Base-by-base conservation (phyloP, 2,329 filamentous ascomycete genomes). In the Trichoderma arundinaceum region DNA sequence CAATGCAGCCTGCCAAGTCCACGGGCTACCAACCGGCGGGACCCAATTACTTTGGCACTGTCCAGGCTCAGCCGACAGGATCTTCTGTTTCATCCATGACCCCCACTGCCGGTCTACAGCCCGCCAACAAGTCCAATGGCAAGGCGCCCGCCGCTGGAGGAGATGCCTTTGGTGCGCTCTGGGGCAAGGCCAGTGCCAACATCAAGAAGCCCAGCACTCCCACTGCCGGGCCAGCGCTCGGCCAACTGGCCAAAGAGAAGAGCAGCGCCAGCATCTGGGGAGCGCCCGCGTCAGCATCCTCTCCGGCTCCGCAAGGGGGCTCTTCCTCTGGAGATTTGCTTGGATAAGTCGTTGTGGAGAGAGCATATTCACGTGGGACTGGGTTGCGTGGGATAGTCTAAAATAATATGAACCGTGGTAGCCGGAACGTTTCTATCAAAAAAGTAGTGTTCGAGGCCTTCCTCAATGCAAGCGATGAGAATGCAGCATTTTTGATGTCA, bases 211-310 rank as follows among this genome's bases (percentile, higher is more conserved):
- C 84, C 1, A 83, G 79, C 67, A 85, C 88, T 2, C 82, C 84
- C 12, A 82, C 81, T 9, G 81, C 84, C 62, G 90, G 90, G 0
- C 89, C 92, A 59, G 94, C 94, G 64, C 86, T 99, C 80, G 94
- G 93, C 35, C 94, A 96, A 77, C 87, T 99, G 78, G 94, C 94
- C n/a, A 97, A 97, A 83, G 93, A 97, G 79, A 97, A 98, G 84
- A 95, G 93, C 66, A 93, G 89, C 72, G 93, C 94, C 15, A 93
- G 94, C 7, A 92, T 99, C 69, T 99, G 96, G 93, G 95, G 94
- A 17, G 86, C 91, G 0, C 84, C 90, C 15, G 83, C 88, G 54
- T 67, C 81, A n/a, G 32, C 74, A 6, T 65, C 72, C n/a, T 67
- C 72, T 66, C 69, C 69, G 44, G 67, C 74, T 28, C 72, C 72